These are phyloP conservation scores for Scorias spongiosa DNA, from an alignment of 2,329 filamentous ascomycete species.

Conservation along the genomic window DNA sequence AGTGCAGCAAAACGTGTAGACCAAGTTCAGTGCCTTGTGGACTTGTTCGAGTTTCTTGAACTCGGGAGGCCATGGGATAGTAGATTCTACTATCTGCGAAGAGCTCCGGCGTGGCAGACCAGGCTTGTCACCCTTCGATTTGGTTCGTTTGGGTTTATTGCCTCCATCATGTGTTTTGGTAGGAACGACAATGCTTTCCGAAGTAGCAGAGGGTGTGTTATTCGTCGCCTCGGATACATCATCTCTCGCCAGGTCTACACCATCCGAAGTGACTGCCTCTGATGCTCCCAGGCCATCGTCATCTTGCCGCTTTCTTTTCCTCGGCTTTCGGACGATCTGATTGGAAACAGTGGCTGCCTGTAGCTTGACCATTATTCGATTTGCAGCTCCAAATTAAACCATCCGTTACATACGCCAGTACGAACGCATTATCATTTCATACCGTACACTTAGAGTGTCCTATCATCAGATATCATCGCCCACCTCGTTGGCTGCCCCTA, in stretches of 20 bases:
- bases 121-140: slow-evolving; percentile 26
- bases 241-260: slow-evolving; percentile 16
- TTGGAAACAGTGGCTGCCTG: slow-evolving; percentile 35
- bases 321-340: slow-evolving; percentile 23
- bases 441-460: no score
- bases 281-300: slow-evolving; percentile 2
- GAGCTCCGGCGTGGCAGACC: slow-evolving; percentile 31
- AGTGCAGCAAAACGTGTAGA: slow-evolving; percentile 89
- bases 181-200: slow-evolving; percentile 30
- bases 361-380: slow-evolving; percentile 26
- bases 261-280: slow-evolving; percentile 9
- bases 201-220: not conserved
- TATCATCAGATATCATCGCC: no score
- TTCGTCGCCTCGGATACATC: no score
- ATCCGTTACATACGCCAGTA: no score
- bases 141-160: slow-evolving; percentile 32
- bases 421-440: no score
- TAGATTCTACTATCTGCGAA: slow-evolving; percentile 35
- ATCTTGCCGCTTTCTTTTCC: slow-evolving; percentile 22
- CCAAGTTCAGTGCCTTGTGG: slow-evolving; percentile 74
- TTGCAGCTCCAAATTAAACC: no score
- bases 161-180: slow-evolving; percentile 44
- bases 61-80: slow-evolving; percentile 55
- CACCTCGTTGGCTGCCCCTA: no score
- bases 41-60: slow-evolving; percentile 61